Conservation (phyloP, 345 rosid species). For the Syzygium grande region DNA sequence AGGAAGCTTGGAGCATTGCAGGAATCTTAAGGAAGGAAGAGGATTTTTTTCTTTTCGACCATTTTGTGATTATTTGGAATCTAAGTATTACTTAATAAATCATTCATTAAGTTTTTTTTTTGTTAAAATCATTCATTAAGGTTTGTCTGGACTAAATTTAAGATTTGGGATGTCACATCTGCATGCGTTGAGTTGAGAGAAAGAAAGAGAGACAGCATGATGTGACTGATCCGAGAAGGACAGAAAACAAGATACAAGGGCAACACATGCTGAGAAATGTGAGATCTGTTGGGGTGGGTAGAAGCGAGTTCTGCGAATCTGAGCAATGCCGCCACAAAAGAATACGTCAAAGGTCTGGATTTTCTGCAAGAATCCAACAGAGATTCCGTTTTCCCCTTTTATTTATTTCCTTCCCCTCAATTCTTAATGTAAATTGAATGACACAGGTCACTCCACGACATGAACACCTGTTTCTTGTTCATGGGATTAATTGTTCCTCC, state of each 20-base stretch:
- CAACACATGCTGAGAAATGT: background rate
- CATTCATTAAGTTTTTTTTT: background rate
- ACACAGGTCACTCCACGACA: background rate
- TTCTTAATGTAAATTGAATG: background rate
- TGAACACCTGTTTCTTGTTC: slow-evolving; percentile 15
- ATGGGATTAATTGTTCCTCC: background rate
- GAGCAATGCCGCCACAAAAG: background rate
- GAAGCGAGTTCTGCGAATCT: background rate
- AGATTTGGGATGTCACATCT: background rate
- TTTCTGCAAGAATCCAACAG: background rate
- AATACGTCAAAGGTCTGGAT: background rate
- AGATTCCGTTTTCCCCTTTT: background rate
- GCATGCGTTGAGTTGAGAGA: background rate
- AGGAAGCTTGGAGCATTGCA: no score
- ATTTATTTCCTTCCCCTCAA: background rate
- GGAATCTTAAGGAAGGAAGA: no score
- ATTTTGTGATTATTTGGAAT: no score
- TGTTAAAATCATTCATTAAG: background rate
- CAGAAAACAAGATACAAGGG: background rate
- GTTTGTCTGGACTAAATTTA: background rate
- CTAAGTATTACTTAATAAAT: background rate
- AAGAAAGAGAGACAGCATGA: background rate
- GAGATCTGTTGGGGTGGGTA: background rate
- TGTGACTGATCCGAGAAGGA: background rate
- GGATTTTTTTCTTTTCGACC: no score